Evolutionary conservation across 768 basidiomycete species (phyloP).

Genomic region (Mycena belliarum): DNA sequence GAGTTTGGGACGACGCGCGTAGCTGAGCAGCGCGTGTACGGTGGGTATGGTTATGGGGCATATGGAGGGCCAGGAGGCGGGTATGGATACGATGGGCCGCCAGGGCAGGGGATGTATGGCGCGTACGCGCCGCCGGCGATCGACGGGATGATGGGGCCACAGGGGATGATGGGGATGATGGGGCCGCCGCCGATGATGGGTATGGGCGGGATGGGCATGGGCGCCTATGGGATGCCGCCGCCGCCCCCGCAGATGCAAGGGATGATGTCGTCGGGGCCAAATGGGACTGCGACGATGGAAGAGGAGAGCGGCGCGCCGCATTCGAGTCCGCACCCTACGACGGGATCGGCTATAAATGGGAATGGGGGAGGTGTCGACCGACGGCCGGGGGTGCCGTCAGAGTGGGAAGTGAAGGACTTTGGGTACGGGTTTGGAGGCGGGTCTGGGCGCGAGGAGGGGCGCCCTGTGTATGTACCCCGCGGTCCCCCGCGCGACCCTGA

Average conservation of each 20-base stretch:
- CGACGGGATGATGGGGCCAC: constrained; percentile 3
- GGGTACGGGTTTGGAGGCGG: constrained; percentile 1
- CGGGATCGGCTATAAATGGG: background rate
- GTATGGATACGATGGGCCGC: constrained; percentile 5
- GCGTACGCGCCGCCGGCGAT: constrained; percentile 1
- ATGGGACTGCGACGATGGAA: background rate
- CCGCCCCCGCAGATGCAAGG: constrained; percentile 3
- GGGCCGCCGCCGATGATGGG: constrained; percentile 11
- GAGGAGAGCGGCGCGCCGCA: background rate
- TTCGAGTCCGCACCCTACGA: background rate
- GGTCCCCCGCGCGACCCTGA: background rate
- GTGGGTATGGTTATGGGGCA: background rate
- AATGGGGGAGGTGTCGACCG: background rate
- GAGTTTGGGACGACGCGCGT: constrained; percentile 22
- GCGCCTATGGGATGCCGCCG: constrained; percentile 12
- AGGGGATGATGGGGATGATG: background rate
- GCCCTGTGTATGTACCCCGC: background rate
- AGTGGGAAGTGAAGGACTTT: constrained; percentile 22
- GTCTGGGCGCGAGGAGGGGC: constrained; percentile 4
- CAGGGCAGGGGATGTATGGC: constrained; percentile 1
- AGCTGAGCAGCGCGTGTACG: background rate
- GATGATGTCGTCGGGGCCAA: constrained; percentile 1
- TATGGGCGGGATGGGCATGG: constrained; percentile 6
- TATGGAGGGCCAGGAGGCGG: background rate
- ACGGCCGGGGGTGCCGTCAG: constrained; percentile 2